Base-by-base conservation (phyloP, 208 protist genomes). In the Trypanosoma melophagium region DNA sequence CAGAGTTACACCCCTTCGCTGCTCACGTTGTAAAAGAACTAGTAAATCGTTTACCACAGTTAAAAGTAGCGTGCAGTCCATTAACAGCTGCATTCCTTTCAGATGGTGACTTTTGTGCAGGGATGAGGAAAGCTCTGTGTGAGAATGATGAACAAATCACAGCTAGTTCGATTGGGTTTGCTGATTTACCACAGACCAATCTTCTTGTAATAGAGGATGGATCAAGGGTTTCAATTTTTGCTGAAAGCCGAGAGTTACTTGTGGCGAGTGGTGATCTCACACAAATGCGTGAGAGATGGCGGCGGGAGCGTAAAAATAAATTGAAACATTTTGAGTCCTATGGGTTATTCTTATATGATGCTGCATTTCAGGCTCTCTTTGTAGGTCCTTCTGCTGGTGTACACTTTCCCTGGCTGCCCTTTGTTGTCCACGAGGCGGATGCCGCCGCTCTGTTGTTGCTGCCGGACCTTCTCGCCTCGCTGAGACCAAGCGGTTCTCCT, bases 391-490 rank as follows among this genome's bases (percentile, higher is more conserved):
- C 62, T 45, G 71, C 81, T 17, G 45, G 84, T 57, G 69, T 68
- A 19, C 84, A 82, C 22, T 47, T 86, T 55, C 78, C 86, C 31
- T 96, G 87, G 90, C 66, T 89, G 31, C 65, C 84, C 16, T 69
- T 76, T 40, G 67, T 92, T 3, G 59, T 86, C 16, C 52, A 59
- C 14, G 84, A 85, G 69, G 74, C 78, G 0, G 31, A 76, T 50
- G 60, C 69, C 12, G 74, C 58, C 21, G 25, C 61, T 4, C 38
- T 85, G 44, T 54, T 86, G 59, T 79, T 83, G 22, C 16, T 78
- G 21, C 84, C 86, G 7, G 76, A 79, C 16, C 61, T 74, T 31
- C 49, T 89, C 54, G 61, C 76, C 8, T 28, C 65, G 44, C 65
- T 76, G 55, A 68, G 71, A 41, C 35, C 69, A 14, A 40, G 58